Percentiles rank a stretch among this genome's conserved stretches.
Conservation (phyloP, 768 basidiomycete genomes). For the Xerocomellus amylosporus region DNA sequence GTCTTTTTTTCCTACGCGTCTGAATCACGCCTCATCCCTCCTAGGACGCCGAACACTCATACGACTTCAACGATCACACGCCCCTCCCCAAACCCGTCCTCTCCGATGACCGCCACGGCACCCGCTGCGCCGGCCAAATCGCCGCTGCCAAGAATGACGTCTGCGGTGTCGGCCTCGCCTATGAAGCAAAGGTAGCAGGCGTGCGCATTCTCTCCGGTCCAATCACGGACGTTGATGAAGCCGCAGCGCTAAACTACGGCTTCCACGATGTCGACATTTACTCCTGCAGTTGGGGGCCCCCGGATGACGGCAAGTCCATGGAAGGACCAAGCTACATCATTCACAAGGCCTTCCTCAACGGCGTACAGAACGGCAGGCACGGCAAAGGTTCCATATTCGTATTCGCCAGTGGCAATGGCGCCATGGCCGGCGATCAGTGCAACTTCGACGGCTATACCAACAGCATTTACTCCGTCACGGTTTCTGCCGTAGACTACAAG, state of each 20-base stretch:
- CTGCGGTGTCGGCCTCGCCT: slow-evolving; percentile 94
- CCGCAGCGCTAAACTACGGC: slow-evolving; percentile 90
- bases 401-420: slow-evolving; percentile 97
- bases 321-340: slow-evolving; percentile 91
- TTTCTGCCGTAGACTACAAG: slow-evolving; percentile 91
- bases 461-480: slow-evolving; percentile 93
- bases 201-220: slow-evolving; percentile 93
- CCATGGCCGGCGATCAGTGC: slow-evolving; percentile 88
- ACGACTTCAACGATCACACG: slow-evolving; percentile 95
- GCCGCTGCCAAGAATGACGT: slow-evolving; percentile 90
- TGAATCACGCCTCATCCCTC: not conserved
- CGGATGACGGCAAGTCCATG: slow-evolving; percentile 93
- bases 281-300: slow-evolving; percentile 98
- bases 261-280: slow-evolving; percentile 88
- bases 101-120: slow-evolving; percentile 93
- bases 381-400: slow-evolving; percentile 95
- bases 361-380: slow-evolving; percentile 82
- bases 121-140: slow-evolving; percentile 95
- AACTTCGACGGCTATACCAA: slow-evolving; percentile 99
- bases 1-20: slow-evolving; percentile 30
- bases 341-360: slow-evolving; percentile 90
- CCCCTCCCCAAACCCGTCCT: slow-evolving; percentile 83
- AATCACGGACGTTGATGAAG: slow-evolving; percentile 95
- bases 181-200: slow-evolving; percentile 87
- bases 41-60: slow-evolving; percentile 83